These are phyloP conservation scores for Ceriops tagal DNA, from an alignment of 345 rosid genomes.

Conservation along the genomic window DNA sequence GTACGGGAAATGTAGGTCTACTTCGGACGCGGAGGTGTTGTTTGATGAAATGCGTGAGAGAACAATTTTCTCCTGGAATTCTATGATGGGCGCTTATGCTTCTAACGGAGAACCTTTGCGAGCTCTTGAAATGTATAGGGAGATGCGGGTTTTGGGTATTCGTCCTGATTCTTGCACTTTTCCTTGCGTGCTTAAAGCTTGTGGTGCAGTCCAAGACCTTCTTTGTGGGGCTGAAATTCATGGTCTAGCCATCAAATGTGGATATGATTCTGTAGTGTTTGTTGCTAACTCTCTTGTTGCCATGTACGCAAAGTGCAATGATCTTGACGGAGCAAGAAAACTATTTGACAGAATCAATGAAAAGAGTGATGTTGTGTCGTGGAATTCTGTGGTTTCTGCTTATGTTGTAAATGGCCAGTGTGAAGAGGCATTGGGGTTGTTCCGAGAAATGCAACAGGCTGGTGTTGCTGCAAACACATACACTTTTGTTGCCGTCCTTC, in stretches of 20 bases:
- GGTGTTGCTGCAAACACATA: constrained; percentile 51
- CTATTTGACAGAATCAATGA: constrained; percentile 46
- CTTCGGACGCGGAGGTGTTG: constrained; percentile 49
- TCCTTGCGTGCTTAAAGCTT: constrained; percentile 60
- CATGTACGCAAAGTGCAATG: constrained; percentile 76
- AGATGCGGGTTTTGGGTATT: constrained; percentile 49
- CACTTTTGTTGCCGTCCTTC: constrained; percentile 61
- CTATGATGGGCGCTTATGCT: constrained; percentile 62
- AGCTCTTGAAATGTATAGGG: constrained; percentile 46
- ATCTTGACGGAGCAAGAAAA: constrained; percentile 52
- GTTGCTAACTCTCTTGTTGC: constrained; percentile 66
- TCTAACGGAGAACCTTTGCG: constrained; percentile 45
- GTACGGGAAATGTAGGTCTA: constrained; percentile 63
- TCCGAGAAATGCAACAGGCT: constrained; percentile 49
- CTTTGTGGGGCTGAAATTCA: constrained; percentile 57
- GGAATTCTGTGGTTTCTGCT: constrained; percentile 77
- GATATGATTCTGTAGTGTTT: constrained; percentile 37
- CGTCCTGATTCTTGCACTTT: constrained; percentile 56
- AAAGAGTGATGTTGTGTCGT: constrained; percentile 55
- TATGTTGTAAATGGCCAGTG: constrained; percentile 45
- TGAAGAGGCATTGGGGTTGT: constrained; percentile 51
- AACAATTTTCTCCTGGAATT: constrained; percentile 71
- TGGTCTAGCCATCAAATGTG: constrained; percentile 49
- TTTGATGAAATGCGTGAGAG: constrained; percentile 63
- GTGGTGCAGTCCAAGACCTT: constrained; percentile 39